phyloP scores from a whole-genome alignment of 208 protist species.

The Trypanosoma mega region DNA sequence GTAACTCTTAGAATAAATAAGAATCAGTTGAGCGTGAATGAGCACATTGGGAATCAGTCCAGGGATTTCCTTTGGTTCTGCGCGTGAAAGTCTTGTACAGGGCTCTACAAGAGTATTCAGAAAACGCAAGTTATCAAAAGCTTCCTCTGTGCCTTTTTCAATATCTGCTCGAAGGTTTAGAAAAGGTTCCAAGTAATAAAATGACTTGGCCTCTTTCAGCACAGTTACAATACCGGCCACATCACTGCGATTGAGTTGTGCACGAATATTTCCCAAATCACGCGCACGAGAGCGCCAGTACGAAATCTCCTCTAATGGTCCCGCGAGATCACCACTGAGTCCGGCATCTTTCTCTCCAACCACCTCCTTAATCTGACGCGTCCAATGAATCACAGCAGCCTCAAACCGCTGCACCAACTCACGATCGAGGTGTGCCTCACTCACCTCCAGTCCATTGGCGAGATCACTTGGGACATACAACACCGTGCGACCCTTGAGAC shows the following conservation, averaged over 20 bases:
- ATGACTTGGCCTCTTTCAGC: slow-evolving; percentile 91
- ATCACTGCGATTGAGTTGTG: slow-evolving; percentile 92
- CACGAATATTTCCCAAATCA: slow-evolving; percentile 94
- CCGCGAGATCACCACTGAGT: slow-evolving; percentile 55
- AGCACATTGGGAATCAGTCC: slow-evolving; percentile 90
- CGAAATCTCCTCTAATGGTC: slow-evolving; percentile 95
- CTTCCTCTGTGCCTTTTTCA: slow-evolving; percentile 92
- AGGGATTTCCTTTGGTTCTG: slow-evolving; percentile 90
- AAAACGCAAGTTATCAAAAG: slow-evolving; percentile 96
- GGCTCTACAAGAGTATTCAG: slow-evolving; percentile 93
- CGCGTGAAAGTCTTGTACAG: slow-evolving; percentile 86
- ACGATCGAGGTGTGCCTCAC: slow-evolving; percentile 84
- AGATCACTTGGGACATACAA: slow-evolving; percentile 97
- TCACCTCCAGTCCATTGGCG: slow-evolving; percentile 22
- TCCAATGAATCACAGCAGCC: slow-evolving; percentile 98
- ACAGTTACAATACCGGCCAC: slow-evolving; percentile 91
- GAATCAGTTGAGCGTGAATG: slow-evolving; percentile 91
- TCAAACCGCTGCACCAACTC: slow-evolving; percentile 97
- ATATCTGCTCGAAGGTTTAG: slow-evolving; percentile 92
- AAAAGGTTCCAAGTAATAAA: slow-evolving; percentile 95
- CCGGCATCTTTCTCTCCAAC: slow-evolving; percentile 87
- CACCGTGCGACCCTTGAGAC: slow-evolving; percentile 94
- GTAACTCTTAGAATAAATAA: slow-evolving; percentile 93
- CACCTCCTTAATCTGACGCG: slow-evolving; percentile 98
- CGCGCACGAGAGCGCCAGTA: slow-evolving; percentile 95